A percentile compares a stretch with the other conserved stretches of the same genome.
Evolutionary conservation across 768 basidiomycete species (phyloP).

Genomic region (Hygrophoropsis aurantiaca): DNA sequence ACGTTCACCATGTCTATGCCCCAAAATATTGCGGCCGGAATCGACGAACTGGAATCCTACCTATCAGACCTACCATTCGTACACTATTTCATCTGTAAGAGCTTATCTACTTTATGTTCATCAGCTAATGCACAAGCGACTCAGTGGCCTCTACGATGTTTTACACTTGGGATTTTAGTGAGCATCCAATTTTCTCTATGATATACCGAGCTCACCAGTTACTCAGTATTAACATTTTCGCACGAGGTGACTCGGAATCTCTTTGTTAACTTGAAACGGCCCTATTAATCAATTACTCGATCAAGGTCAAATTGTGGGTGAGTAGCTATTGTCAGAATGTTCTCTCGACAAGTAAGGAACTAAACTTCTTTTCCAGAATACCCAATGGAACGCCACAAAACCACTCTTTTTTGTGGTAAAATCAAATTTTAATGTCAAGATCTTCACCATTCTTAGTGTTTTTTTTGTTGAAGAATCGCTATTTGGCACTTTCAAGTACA

Average conservation of each 20-base stretch:
- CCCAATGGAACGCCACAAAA: slow-evolving; percentile 4
- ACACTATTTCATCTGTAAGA: neutral
- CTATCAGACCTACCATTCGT: neutral
- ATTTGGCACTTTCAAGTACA: slow-evolving; percentile 3
- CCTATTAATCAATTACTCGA: neutral
- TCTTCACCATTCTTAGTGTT: neutral
- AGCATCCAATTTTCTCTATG: neutral
- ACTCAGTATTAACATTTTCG: slow-evolving; percentile 1
- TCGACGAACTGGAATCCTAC: slow-evolving; percentile 1
- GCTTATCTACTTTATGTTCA: neutral
- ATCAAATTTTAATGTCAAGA: neutral
- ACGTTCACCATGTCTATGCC: neutral
- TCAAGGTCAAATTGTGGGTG: slow-evolving; percentile 4
- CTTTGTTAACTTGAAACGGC: neutral
- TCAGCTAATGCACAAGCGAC: neutral
- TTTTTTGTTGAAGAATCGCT: slow-evolving; percentile 1
- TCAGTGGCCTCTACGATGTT: neutral
- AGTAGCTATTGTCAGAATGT: neutral
- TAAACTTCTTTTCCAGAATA: neutral
- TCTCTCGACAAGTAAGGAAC: neutral
- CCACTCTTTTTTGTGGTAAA: slow-evolving; percentile 3
- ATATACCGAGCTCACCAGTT: neutral
- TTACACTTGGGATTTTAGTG: slow-evolving; percentile 1
- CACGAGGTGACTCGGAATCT: neutral
- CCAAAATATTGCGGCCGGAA: neutral